Evolutionary conservation across 2,329 filamentous ascomycete genomes (phyloP).

Genomic region (Ophiostoma novo-ulmi): DNA sequence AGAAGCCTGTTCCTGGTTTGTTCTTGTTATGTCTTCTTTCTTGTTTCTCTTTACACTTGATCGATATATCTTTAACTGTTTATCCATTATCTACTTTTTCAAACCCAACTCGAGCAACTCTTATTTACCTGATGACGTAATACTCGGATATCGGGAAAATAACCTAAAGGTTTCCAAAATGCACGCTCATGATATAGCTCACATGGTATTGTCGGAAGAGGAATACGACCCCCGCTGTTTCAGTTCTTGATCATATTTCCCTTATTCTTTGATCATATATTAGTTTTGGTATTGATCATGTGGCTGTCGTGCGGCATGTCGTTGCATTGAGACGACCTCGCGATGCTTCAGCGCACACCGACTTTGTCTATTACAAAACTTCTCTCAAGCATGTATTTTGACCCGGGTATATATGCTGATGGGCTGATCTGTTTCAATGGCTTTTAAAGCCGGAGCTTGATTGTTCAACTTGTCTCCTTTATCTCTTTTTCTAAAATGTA

Average conservation of each 20-base stretch:
- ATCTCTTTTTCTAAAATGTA: background rate
- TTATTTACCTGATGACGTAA: background rate
- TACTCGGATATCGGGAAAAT: background rate
- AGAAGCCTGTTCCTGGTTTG: background rate
- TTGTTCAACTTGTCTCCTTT: background rate
- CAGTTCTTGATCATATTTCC: background rate
- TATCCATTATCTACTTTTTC: background rate
- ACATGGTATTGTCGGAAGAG: background rate
- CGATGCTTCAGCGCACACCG: slow-evolving; percentile 8
- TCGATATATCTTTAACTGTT: background rate
- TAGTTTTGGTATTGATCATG: background rate
- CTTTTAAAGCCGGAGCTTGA: background rate
- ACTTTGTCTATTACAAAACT: background rate
- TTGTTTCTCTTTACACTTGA: background rate
- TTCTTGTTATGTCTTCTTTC: background rate
- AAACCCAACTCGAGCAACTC: background rate
- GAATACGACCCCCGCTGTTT: background rate
- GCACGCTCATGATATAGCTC: slow-evolving; percentile 1
- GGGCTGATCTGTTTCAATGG: background rate
- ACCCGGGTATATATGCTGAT: background rate
- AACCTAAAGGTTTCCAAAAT: background rate
- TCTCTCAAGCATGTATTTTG: background rate
- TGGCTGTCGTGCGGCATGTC: background rate
- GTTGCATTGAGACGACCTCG: slow-evolving; percentile 10
- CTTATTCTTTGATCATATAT: no score